These are phyloP conservation scores for Boletus patriciae DNA, from an alignment of 768 basidiomycete genomes.

Conservation along the genomic window DNA sequence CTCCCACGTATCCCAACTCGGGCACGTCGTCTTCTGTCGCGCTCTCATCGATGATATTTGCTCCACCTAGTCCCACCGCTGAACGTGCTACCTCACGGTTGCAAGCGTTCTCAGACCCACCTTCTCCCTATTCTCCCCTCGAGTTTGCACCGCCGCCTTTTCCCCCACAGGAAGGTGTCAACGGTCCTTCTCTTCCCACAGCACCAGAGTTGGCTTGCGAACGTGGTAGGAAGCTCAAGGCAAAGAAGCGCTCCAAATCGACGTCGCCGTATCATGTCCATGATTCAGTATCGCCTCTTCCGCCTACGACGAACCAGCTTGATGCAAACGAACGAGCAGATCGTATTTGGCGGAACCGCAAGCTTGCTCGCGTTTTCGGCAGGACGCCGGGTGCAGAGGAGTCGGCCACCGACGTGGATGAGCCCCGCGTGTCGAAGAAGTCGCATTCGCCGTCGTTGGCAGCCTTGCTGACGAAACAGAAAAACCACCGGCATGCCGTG, in stretches of 20 bases:
- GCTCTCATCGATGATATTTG: constrained; percentile 33
- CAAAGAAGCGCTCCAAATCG: constrained; percentile 30
- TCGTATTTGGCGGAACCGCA: constrained; percentile 69
- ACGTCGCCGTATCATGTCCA: constrained; percentile 27
- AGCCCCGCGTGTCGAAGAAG: constrained; percentile 24
- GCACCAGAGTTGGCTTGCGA: constrained; percentile 48
- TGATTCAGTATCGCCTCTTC: constrained; percentile 33
- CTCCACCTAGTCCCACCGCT: constrained; percentile 26
- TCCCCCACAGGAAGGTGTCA: not conserved
- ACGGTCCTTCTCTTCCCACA: constrained; percentile 47
- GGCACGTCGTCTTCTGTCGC: constrained; percentile 16
- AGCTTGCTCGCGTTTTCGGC: constrained; percentile 80
- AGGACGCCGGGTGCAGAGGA: constrained; percentile 54
- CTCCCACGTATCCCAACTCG: constrained; percentile 10
- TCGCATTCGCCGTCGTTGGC: constrained; percentile 26
- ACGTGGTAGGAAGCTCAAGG: constrained; percentile 26
- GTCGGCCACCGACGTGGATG: constrained; percentile 25
- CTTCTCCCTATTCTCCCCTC: constrained; percentile 32
- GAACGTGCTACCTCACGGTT: constrained; percentile 10
- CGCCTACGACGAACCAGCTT: constrained; percentile 69
- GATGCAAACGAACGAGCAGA: constrained; percentile 66
- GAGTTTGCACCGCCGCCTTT: constrained; percentile 29
- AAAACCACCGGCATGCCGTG: constrained; percentile 32
- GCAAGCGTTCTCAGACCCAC: constrained; percentile 24
- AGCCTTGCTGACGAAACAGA: constrained; percentile 32